These are phyloP conservation scores for Coleophoma crateriformis DNA, from an alignment of 2,329 filamentous ascomycete genomes.

Conservation along the genomic window DNA sequence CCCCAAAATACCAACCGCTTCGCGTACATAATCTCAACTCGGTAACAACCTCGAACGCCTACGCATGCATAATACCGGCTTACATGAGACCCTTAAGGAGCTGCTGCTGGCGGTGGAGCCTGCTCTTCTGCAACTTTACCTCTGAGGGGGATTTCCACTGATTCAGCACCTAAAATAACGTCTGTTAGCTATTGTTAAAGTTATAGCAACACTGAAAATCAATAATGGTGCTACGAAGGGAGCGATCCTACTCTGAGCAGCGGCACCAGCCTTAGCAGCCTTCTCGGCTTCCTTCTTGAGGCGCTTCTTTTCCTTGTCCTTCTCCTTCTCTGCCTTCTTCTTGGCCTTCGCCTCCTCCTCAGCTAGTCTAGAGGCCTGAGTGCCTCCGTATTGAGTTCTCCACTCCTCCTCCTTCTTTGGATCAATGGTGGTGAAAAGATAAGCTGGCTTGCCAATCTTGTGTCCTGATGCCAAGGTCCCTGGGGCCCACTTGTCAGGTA, in stretches of 20 bases:
- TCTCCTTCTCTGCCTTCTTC: conserved; percentile 30
- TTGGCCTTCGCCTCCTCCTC: conserved; percentile 56
- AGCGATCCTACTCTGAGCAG: neutral
- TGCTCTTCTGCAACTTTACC: conserved; percentile 25
- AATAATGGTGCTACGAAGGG: neutral
- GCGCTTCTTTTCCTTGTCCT: conserved; percentile 38
- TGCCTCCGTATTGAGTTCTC: conserved; percentile 69
- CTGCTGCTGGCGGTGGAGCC: conserved; percentile 24
- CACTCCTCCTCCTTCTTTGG: conserved; percentile 78
- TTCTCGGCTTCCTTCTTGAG: conserved; percentile 33
- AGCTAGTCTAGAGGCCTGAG: conserved; percentile 60
- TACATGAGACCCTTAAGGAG: conserved; percentile 11
- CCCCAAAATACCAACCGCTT: neutral
- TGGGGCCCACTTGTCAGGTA: conserved; percentile 62
- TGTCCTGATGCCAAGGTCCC: conserved; percentile 65
- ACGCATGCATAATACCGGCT: neutral
- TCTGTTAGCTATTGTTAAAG: neutral
- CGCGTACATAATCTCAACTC: too few species aligned
- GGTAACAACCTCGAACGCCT: neutral
- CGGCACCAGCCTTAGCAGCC: conserved; percentile 15
- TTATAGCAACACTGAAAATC: neutral
- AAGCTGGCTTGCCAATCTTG: conserved; percentile 72
- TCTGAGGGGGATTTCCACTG: conserved; percentile 17
- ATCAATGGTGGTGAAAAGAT: conserved; percentile 80
- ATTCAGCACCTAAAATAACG: conserved; percentile 1